phyloP scores from a whole-genome alignment of 2,329 filamentous ascomycete genomes.

The Aspergillus fischeri region DNA sequence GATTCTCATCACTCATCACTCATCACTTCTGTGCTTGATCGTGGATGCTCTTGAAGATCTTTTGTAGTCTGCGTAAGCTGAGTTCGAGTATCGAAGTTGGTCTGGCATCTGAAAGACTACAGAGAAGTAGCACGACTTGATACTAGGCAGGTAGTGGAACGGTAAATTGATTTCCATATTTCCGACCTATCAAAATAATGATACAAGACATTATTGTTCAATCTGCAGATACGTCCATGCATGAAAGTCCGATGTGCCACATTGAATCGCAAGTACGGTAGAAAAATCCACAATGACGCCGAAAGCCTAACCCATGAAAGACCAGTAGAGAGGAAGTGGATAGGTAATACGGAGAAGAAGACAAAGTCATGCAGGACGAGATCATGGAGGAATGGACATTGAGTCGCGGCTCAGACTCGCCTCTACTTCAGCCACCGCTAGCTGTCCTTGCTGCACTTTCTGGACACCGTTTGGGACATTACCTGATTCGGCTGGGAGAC shows the following conservation, averaged over 20 bases:
- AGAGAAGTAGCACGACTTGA: background rate
- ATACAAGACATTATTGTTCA: background rate
- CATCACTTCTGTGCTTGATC: background rate
- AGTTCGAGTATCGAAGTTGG: background rate
- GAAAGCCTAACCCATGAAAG: background rate
- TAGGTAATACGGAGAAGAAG: background rate
- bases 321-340: background rate
- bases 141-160: background rate
- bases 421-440: background rate
- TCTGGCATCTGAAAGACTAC: no score
- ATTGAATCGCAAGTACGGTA: background rate
- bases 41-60: background rate
- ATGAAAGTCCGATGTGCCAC: background rate
- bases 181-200: background rate
- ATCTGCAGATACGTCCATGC: background rate
- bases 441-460: constrained; percentile 2
- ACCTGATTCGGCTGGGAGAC: background rate
- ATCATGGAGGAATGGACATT: constrained; percentile 9
- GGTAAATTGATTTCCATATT: background rate
- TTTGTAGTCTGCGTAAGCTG: background rate
- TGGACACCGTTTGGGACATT: constrained; percentile 17
- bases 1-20: background rate
- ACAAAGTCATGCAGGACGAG: background rate
- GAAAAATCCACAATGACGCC: background rate
- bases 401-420: constrained; percentile 4